These are phyloP conservation scores for Dactylellina sp. DNA, from an alignment of 2,329 filamentous ascomycete genomes.

Conservation along the genomic window DNA sequence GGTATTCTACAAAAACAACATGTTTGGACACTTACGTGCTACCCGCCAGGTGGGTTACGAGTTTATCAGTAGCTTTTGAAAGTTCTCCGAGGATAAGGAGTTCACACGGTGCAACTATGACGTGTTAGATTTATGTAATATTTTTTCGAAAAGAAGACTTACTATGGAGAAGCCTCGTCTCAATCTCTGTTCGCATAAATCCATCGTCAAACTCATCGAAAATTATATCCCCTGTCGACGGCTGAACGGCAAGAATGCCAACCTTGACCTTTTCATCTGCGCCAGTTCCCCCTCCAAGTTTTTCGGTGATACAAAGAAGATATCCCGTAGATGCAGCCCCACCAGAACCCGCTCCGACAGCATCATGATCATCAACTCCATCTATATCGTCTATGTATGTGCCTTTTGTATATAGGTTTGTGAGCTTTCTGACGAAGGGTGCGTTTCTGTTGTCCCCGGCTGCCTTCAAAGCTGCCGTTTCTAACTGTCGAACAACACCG, in stretches of 20 bases:
- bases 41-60: slow-evolving; percentile 87
- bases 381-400: slow-evolving; percentile 96
- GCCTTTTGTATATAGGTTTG: slow-evolving; percentile 96
- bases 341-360: slow-evolving; percentile 64
- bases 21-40: slow-evolving; percentile 68
- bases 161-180: slow-evolving; percentile 90
- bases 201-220: slow-evolving; percentile 97
- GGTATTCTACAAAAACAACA: background rate
- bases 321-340: slow-evolving; percentile 81
- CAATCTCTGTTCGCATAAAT: slow-evolving; percentile 96
- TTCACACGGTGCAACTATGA: slow-evolving; percentile 82
- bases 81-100: slow-evolving; percentile 92
- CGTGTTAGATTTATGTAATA: background rate
- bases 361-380: slow-evolving; percentile 72
- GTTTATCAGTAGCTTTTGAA: slow-evolving; percentile 89
- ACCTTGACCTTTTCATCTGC: slow-evolving; percentile 94
- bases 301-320: slow-evolving; percentile 90
- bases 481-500: slow-evolving; percentile 90
- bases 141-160: slow-evolving; percentile 8
- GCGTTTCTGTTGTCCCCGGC: slow-evolving; percentile 93
- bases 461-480: slow-evolving; percentile 95
- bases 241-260: slow-evolving; percentile 92
- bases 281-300: slow-evolving; percentile 78
- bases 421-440: slow-evolving; percentile 90
- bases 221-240: slow-evolving; percentile 93